A percentile compares a stretch with the other conserved stretches of the same genome.
phyloP scores from a whole-genome alignment of 371 early-diverging fungal species.

The Mucor saturninus region DNA sequence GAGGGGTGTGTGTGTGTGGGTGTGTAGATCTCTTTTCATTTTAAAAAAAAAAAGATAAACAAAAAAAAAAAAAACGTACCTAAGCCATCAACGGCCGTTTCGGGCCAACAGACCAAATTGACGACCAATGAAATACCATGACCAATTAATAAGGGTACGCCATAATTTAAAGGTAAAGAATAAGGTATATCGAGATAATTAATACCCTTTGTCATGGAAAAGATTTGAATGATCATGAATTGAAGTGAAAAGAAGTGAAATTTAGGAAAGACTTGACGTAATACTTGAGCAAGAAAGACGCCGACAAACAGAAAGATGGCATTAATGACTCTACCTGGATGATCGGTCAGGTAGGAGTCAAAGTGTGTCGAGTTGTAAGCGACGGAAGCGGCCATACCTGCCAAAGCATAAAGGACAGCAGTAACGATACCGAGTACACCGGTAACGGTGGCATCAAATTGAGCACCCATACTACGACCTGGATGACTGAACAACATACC shows the following conservation, averaged over 20 bases:
- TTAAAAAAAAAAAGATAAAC: neutral
- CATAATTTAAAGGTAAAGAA: slow-evolving; percentile 33
- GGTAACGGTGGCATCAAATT: slow-evolving; percentile 53
- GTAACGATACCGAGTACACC: slow-evolving; percentile 43
- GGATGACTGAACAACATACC: slow-evolving; percentile 59
- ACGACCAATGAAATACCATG: slow-evolving; percentile 36
- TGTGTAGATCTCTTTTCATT: no score
- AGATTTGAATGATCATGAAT: slow-evolving; percentile 43
- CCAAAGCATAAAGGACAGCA: slow-evolving; percentile 44
- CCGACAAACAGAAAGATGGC: slow-evolving; percentile 36
- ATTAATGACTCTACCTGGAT: slow-evolving; percentile 28
- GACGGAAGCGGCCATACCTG: slow-evolving; percentile 38
- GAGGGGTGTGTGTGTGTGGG: no score
- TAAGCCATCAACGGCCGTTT: slow-evolving; percentile 56
- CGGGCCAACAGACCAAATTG: slow-evolving; percentile 54
- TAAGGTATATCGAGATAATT: slow-evolving; percentile 25
- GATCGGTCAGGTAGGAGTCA: slow-evolving; percentile 13
- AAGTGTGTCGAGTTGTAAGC: slow-evolving; percentile 37
- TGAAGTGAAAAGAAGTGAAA: slow-evolving; percentile 43
- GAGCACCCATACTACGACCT: slow-evolving; percentile 55
- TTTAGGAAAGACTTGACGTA: slow-evolving; percentile 40
- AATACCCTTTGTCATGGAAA: slow-evolving; percentile 32
- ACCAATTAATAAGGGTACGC: slow-evolving; percentile 35
- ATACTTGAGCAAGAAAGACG: slow-evolving; percentile 33
- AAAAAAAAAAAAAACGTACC: slow-evolving; percentile 27